A percentile compares a stretch with the other conserved stretches of the same genome.
Conservation (phyloP, 306 rosid species). For the Castanea crenata region DNA sequence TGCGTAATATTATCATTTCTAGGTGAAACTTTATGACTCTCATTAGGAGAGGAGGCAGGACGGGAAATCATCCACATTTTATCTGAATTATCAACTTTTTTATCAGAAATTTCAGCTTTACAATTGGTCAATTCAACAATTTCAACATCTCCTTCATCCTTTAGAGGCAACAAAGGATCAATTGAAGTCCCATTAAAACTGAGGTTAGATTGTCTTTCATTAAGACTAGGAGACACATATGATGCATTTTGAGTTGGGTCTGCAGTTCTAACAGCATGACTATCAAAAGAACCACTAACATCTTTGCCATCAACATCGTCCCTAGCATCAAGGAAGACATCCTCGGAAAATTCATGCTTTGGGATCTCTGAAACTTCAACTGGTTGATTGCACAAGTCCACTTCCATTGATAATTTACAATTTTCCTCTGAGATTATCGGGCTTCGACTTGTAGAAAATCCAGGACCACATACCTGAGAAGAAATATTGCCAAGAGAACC, state of each 20-base stretch:
- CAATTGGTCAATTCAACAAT: constrained; percentile 10
- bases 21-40: constrained; percentile 29
- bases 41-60: constrained; percentile 22
- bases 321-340: constrained; percentile 26
- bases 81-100: constrained; percentile 34
- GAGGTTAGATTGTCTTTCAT: constrained; percentile 30
- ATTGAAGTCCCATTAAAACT: constrained; percentile 36
- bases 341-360: constrained; percentile 31
- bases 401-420: constrained; percentile 26
- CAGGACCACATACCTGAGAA: constrained; percentile 27
- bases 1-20: constrained; percentile 26
- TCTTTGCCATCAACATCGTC: constrained; percentile 32
- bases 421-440: constrained; percentile 31
- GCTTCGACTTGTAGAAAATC: constrained; percentile 35
- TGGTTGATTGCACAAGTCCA: constrained; percentile 25
- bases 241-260: constrained; percentile 22
- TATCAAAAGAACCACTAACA: constrained; percentile 28
- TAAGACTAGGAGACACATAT: constrained; percentile 32
- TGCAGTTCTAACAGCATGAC: constrained; percentile 32
- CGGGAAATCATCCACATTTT: constrained; percentile 24
- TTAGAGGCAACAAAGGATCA: constrained; percentile 29
- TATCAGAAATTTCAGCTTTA: constrained; percentile 31
- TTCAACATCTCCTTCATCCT: constrained; percentile 28
- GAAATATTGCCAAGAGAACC: constrained; percentile 31
- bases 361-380: constrained; percentile 27